Evolutionary conservation across 805 yeast species (phyloP).

Genomic region (Candida piceae): DNA sequence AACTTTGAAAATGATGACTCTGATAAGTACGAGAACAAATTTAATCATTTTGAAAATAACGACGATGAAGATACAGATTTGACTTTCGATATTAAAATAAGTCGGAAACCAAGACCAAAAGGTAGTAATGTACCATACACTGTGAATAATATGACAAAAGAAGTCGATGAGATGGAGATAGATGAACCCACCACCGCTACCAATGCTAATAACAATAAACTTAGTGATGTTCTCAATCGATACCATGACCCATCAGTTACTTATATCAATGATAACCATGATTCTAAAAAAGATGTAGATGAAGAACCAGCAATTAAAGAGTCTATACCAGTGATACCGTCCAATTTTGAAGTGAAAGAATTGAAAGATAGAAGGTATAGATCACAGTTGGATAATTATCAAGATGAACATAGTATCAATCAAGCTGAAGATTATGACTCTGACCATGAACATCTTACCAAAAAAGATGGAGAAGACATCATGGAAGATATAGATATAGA

Average conservation of each 20-base stretch:
- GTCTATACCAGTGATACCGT: constrained; percentile 12
- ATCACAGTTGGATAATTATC: too few species aligned
- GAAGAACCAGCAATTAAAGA: constrained; percentile 1
- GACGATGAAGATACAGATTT: not conserved
- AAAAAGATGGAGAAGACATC: constrained; percentile 6
- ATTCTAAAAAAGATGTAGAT: not conserved
- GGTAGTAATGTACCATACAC: not conserved
- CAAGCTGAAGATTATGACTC: constrained; percentile 18
- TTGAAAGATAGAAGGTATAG: constrained; percentile 19
- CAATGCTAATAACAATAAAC: not conserved
- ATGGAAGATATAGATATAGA: constrained; percentile 19
- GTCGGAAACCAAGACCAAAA: not conserved
- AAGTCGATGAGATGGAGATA: not conserved
- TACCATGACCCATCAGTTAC: not conserved
- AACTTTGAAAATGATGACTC: too few species aligned
- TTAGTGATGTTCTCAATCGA: constrained; percentile 1
- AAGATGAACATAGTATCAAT: too few species aligned
- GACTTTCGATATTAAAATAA: not conserved
- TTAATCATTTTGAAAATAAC: not conserved
- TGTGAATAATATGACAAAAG: not conserved
- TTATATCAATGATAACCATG: not conserved
- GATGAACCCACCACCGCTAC: not conserved
- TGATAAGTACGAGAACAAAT: too few species aligned
- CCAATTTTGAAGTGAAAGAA: constrained; percentile 14
- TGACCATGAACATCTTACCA: constrained; percentile 11